Percentiles rank a stretch among this genome's conserved stretches.
These are phyloP conservation scores for Tricholomella constricta DNA, from an alignment of 768 basidiomycete genomes.

Conservation along the genomic window DNA sequence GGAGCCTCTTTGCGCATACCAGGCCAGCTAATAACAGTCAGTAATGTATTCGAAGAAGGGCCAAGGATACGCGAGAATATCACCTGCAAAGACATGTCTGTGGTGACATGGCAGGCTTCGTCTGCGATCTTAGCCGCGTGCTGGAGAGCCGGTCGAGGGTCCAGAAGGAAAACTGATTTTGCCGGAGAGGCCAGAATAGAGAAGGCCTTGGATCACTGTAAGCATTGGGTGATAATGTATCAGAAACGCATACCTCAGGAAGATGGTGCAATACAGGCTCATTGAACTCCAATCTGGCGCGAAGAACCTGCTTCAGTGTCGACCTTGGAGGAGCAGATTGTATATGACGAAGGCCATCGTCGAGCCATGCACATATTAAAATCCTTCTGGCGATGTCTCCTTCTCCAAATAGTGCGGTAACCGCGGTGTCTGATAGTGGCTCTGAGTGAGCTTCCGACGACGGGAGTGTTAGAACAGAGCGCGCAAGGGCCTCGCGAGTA, in stretches of 20 bases:
- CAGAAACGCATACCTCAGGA: conserved; percentile 54
- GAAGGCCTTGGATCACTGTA: conserved; percentile 55
- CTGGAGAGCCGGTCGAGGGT: conserved; percentile 58
- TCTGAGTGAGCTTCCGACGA: conserved; percentile 45
- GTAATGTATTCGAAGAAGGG: background rate
- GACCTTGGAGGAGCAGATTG: conserved; percentile 23
- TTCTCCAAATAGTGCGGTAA: conserved; percentile 71
- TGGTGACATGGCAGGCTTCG: conserved; percentile 62
- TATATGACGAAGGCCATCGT: conserved; percentile 62
- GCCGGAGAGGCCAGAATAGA: conserved; percentile 63
- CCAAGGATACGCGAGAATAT: conserved; percentile 15
- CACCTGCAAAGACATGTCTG: conserved; percentile 62
- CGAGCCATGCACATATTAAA: conserved; percentile 74
- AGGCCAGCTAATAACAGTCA: conserved; percentile 51
- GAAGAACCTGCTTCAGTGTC: conserved; percentile 54
- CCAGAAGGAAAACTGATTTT: conserved; percentile 50
- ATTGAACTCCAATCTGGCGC: conserved; percentile 61
- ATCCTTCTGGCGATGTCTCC: conserved; percentile 66
- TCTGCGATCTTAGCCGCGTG: conserved; percentile 68
- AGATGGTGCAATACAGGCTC: conserved; percentile 65
- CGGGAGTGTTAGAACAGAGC: conserved; percentile 60
- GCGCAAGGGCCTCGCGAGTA: conserved; percentile 68
- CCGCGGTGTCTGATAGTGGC: conserved; percentile 70
- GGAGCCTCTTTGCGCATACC: conserved; percentile 72
- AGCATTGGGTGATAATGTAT: background rate